Percentiles rank a stretch among this genome's conserved stretches.
phyloP scores from a whole-genome alignment of 129 eudicot genomes.

The Artemisia argyi region DNA sequence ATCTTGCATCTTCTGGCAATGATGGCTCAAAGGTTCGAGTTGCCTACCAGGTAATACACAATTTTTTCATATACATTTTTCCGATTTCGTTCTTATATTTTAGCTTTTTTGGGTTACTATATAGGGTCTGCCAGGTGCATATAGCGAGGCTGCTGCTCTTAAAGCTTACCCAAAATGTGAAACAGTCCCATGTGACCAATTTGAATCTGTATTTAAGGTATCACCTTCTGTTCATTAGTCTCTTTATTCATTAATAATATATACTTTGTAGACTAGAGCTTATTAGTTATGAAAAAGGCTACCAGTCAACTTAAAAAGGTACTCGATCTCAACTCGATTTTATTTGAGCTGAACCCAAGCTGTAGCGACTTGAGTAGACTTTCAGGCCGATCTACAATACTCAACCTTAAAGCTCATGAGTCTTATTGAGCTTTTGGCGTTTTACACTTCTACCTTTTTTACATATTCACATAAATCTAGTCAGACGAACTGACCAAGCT shows the following conservation, averaged over 20 bases:
- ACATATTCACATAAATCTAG: too few species aligned
- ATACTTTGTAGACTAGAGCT: not conserved
- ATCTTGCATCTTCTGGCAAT: conserved; percentile 39
- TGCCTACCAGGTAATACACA: conserved; percentile 77
- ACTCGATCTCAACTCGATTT: too few species aligned
- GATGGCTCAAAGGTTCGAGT: conserved; percentile 77
- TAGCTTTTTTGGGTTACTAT: conserved; percentile 15
- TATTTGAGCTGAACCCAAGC: too few species aligned
- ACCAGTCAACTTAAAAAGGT: too few species aligned
- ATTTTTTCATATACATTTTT: not conserved
- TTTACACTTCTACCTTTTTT: too few species aligned
- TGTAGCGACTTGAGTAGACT: too few species aligned
- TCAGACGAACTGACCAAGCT: too few species aligned
- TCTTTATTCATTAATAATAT: not conserved
- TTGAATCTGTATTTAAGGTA: conserved; percentile 93
- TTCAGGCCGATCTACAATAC: too few species aligned
- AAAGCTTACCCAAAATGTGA: conserved; percentile 94
- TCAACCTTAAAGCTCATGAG: too few species aligned
- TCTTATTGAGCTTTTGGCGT: too few species aligned
- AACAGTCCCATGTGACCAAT: conserved; percentile 91
- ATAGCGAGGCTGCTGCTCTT: conserved; percentile 93
- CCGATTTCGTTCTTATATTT: conserved; percentile 10
- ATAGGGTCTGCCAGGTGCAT: conserved; percentile 95
- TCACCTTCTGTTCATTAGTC: conserved; percentile 8
- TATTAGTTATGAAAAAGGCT: not conserved